Base-by-base conservation (phyloP, 2,329 filamentous ascomycete species). In the Pseudocercospora crystallina region DNA sequence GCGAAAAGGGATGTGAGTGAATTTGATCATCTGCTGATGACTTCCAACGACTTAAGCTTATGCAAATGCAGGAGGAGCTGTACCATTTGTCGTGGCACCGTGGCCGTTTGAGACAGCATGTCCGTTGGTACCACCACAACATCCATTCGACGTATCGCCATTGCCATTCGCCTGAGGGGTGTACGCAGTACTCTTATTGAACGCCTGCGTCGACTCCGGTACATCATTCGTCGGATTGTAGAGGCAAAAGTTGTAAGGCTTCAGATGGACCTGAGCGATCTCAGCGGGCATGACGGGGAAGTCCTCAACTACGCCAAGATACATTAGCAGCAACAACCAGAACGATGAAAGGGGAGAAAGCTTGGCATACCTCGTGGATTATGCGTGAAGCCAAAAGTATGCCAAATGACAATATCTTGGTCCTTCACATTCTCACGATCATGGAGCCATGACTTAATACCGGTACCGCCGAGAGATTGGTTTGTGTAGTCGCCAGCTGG, bases 381-480 rank as follows among this genome's bases (percentile, higher is more conserved):
- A 9, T 17, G 13, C 77, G 66, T 0, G 76, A 76, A 49, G 81
- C 73, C 60, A 36, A 50, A 53, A 17, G 29, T 36, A 29, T 37
- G 35, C 30, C 76, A 80, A 0, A 78, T 57, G 2, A 80, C 76
- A 5, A 79, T 60, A 57, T 80, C 77, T 11, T 71, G 68, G 50
- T 78, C 65, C 8, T 63, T 30, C 8, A 40, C 34, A 13, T 26
- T 20, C 26, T 37, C 41, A 30, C 33, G 17, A 7, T 30, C 35
- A 11, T 37, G 31, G 11, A 17, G 20, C 17, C 5, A 47, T 10
- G 51, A 60, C 78, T 52, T 78, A 70, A 14, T 69, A 71, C 48
- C 76, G 67, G 47, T 79, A 73, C 58, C 77, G 68, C 32, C n/a
- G n/a, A n/a, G n/a, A n/a, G 80, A 84, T 63, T 85, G 81, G 58